A percentile compares a stretch with the other conserved stretches of the same genome.
phyloP scores from a whole-genome alignment of 352 stramenopile genomes.

The Aphanomyces invadans region DNA sequence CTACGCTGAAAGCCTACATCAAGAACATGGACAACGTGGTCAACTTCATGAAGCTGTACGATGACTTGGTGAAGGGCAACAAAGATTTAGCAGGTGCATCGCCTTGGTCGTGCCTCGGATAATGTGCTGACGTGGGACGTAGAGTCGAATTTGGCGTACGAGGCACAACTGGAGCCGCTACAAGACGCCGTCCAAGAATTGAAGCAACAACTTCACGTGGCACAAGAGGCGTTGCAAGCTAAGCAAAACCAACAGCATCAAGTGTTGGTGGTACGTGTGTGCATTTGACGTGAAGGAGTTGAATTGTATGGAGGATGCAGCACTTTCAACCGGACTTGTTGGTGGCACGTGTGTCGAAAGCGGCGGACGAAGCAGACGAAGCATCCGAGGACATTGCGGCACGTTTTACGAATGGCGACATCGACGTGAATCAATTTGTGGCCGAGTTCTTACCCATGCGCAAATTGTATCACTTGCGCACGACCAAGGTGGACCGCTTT shows the following conservation, averaged over 20 bases:
- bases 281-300: not conserved
- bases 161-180: slow-evolving; percentile 41
- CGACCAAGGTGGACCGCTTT: slow-evolving; percentile 61
- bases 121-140: not conserved
- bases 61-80: slow-evolving; percentile 72
- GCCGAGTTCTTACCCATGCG: slow-evolving; percentile 55
- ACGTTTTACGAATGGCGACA: slow-evolving; percentile 63
- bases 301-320: slow-evolving; percentile 28
- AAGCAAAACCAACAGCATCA: slow-evolving; percentile 67
- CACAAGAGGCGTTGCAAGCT: slow-evolving; percentile 50
- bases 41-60: slow-evolving; percentile 61
- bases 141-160: slow-evolving; percentile 54
- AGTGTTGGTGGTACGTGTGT: slow-evolving; percentile 43
- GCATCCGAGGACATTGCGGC: slow-evolving; percentile 63
- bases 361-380: slow-evolving; percentile 51
- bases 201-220: slow-evolving; percentile 36
- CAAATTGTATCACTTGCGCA: slow-evolving; percentile 67
- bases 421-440: slow-evolving; percentile 60
- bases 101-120: not conserved
- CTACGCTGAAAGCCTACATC: slow-evolving; percentile 53
- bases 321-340: slow-evolving; percentile 59
- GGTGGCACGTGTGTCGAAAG: slow-evolving; percentile 53
- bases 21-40: slow-evolving; percentile 51
- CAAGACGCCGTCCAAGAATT: slow-evolving; percentile 46
- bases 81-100: slow-evolving; percentile 43